phyloP scores from a whole-genome alignment of 495 filamentous ascomycete species.

The Friedmanniomyces simplex region DNA sequence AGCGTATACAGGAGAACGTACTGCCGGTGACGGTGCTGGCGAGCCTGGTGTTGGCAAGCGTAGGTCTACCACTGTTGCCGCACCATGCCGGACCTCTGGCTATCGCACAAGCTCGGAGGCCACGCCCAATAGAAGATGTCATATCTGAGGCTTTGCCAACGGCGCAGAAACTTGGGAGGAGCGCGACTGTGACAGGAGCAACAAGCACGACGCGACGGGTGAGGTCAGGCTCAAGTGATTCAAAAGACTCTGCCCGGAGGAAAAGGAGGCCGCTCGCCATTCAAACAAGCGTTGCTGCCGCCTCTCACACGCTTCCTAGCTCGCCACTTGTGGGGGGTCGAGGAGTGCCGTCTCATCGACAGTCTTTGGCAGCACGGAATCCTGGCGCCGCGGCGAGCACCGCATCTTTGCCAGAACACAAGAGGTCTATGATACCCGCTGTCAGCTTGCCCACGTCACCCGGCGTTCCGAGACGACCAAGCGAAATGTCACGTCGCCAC shows the following conservation, averaged over 20 bases:
- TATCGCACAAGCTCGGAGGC: slow-evolving; percentile 61
- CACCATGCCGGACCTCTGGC: slow-evolving; percentile 56
- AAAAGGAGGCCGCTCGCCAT: slow-evolving; percentile 1
- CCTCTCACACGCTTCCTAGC: slow-evolving; percentile 9
- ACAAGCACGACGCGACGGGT: slow-evolving; percentile 39
- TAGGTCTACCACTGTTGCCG: slow-evolving; percentile 39
- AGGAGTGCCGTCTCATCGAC: not conserved
- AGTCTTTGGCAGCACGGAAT: slow-evolving; percentile 6
- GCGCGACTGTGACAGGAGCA: slow-evolving; percentile 49
- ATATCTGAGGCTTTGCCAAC: slow-evolving; percentile 44
- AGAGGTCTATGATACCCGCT: slow-evolving; percentile 38
- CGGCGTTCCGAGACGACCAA: slow-evolving; percentile 32
- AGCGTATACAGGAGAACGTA: slow-evolving; percentile 65
- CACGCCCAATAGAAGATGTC: slow-evolving; percentile 44
- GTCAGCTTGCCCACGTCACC: slow-evolving; percentile 30
- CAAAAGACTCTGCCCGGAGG: not conserved
- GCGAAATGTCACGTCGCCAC: slow-evolving; percentile 37
- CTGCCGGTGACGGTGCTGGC: slow-evolving; percentile 61
- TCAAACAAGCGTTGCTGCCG: not conserved
- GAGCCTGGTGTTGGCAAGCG: slow-evolving; percentile 57
- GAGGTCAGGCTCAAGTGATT: slow-evolving; percentile 25
- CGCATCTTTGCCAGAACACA: slow-evolving; percentile 54
- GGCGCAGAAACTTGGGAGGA: slow-evolving; percentile 44
- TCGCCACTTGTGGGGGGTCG: slow-evolving; percentile 17
- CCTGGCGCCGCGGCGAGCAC: slow-evolving; percentile 35